Conservation (phyloP, 345 rosid species). For the Erucastrum elatum region DNA sequence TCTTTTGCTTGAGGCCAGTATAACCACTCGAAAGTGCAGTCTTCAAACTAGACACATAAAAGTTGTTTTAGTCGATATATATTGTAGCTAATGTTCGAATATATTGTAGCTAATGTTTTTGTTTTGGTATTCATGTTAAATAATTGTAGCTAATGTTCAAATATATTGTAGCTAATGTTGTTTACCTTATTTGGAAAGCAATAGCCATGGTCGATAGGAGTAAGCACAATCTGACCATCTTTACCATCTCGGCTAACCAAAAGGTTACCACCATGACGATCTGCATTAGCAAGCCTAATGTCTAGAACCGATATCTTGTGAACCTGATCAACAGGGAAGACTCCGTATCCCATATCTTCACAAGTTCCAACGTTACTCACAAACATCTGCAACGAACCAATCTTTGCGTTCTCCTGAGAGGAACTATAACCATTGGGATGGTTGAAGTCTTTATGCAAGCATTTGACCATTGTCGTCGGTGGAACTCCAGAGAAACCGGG, state of each 20-base stretch:
- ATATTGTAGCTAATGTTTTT: no score
- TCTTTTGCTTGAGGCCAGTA: slow-evolving; percentile 89
- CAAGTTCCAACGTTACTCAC: slow-evolving; percentile 73
- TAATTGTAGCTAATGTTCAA: no score
- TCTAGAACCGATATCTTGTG: slow-evolving; percentile 88
- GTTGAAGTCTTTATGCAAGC: slow-evolving; percentile 72
- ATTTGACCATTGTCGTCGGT: slow-evolving; percentile 75
- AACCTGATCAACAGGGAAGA: slow-evolving; percentile 73
- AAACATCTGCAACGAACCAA: slow-evolving; percentile 87
- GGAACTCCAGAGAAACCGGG: slow-evolving; percentile 85
- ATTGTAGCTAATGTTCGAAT: no score
- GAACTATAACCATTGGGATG: slow-evolving; percentile 58
- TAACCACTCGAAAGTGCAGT: slow-evolving; percentile 92
- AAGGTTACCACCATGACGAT: slow-evolving; percentile 89
- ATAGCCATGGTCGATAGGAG: slow-evolving; percentile 89
- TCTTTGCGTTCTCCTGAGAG: slow-evolving; percentile 50
- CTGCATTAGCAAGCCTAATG: slow-evolving; percentile 90
- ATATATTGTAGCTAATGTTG: no score
- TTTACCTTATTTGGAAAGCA: slow-evolving; percentile 65
- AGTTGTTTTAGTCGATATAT: no score
- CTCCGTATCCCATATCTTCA: slow-evolving; percentile 81
- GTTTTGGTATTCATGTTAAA: no score
- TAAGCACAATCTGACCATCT: slow-evolving; percentile 52
- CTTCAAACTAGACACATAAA: slow-evolving; percentile 57
- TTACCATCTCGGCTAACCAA: slow-evolving; percentile 57